Conservation (phyloP, 306 rosid species). For the Pterocarpus santalinus region DNA sequence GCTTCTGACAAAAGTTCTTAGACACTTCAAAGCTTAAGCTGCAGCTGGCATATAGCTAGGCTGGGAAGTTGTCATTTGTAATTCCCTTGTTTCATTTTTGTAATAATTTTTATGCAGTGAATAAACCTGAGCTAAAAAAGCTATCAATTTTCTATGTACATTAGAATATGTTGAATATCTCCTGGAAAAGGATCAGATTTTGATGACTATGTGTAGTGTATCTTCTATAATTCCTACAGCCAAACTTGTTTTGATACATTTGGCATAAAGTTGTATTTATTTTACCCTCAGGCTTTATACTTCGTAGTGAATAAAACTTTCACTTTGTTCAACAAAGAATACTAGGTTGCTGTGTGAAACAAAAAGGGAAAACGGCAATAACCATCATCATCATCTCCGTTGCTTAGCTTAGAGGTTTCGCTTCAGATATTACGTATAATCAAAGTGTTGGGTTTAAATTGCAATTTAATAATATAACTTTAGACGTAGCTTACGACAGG, state of each 20-base stretch:
- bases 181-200: slow-evolving; percentile 29
- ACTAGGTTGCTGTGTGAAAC: too few species aligned
- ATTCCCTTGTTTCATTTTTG: slow-evolving; percentile 32
- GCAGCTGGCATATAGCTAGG: slow-evolving; percentile 15
- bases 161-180: slow-evolving; percentile 33
- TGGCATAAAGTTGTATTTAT: neutral
- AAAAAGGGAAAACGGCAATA: too few species aligned
- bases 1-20: slow-evolving; percentile 71
- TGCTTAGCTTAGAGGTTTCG: too few species aligned
- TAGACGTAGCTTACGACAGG: too few species aligned
- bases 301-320: too few species aligned
- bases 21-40: slow-evolving; percentile 36
- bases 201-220: neutral
- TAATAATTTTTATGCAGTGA: slow-evolving; percentile 45
- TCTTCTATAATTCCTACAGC: neutral
- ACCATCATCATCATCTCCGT: too few species aligned
- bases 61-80: slow-evolving; percentile 38
- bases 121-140: slow-evolving; percentile 46
- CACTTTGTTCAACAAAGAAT: too few species aligned
- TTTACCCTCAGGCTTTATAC: too few species aligned
- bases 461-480: too few species aligned
- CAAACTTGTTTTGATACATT: slow-evolving; percentile 2
- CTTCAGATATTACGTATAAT: too few species aligned
- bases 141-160: slow-evolving; percentile 39
- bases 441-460: too few species aligned